Conservation (phyloP, 148 eudicot species). For the Rhododendron williamsianum region DNA sequence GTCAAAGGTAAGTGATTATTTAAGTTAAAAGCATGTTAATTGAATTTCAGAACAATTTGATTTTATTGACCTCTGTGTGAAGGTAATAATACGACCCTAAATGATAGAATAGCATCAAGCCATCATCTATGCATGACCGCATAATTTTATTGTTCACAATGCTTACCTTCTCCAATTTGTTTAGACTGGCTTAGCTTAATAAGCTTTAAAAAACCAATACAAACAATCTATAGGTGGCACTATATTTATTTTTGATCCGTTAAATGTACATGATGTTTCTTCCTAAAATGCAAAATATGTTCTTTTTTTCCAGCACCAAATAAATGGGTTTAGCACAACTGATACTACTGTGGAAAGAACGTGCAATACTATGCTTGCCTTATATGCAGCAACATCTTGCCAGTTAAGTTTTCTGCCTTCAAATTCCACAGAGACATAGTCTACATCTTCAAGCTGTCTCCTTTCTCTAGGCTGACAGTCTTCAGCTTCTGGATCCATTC, state of each 20-base stretch:
- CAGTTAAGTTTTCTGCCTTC: conserved; percentile 77
- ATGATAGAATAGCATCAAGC: background rate
- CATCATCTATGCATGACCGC: background rate
- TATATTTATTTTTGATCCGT: background rate
- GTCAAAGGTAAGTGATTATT: background rate
- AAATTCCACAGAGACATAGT: conserved; percentile 91
- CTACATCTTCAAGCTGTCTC: conserved; percentile 95
- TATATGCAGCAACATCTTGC: conserved; percentile 94
- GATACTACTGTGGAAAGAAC: background rate
- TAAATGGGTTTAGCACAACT: background rate
- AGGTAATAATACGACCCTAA: background rate
- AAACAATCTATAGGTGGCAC: background rate
- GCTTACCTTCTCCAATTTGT: background rate
- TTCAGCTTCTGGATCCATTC: conserved; percentile 93
- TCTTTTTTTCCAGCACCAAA: background rate
- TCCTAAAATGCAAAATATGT: background rate
- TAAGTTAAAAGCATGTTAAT: background rate
- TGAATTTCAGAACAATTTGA: background rate
- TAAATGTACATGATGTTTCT: background rate
- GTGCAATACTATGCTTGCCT: conserved; percentile 39
- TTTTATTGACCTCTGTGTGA: background rate
- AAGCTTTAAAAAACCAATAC: background rate
- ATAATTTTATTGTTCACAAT: background rate
- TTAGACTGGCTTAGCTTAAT: background rate
- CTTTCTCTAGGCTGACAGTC: conserved; percentile 93